Conservation (phyloP, 805 yeast genomes). For the Zygotorulaspora sp. region DNA sequence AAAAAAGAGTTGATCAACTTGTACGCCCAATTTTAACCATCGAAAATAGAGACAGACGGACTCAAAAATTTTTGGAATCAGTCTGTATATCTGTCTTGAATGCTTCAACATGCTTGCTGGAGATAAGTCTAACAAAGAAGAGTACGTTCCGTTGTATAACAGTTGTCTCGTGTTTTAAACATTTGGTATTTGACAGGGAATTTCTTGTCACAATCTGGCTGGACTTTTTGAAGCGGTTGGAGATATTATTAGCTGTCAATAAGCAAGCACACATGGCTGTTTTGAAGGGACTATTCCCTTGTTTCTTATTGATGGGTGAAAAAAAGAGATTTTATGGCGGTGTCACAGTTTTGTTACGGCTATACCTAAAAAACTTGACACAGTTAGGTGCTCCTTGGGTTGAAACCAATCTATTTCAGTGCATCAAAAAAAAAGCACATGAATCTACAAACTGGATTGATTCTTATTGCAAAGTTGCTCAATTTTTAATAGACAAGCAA, state of each 20-base stretch:
- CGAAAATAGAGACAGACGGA: slow-evolving; percentile 3
- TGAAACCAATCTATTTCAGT: slow-evolving; percentile 22
- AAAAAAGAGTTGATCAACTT: slow-evolving; percentile 23
- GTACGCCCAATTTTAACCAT: slow-evolving; percentile 15
- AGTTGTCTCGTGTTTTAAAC: slow-evolving; percentile 5
- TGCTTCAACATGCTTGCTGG: slow-evolving; percentile 12
- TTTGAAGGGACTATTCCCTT: slow-evolving; percentile 16
- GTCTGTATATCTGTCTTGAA: slow-evolving; percentile 10
- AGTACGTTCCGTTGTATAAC: slow-evolving; percentile 16
- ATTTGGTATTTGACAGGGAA: slow-evolving; percentile 7
- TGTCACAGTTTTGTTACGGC: slow-evolving; percentile 5
- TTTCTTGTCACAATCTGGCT: slow-evolving; percentile 11
- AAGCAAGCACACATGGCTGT: slow-evolving; percentile 9
- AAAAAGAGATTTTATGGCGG: slow-evolving; percentile 3
- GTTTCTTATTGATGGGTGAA: slow-evolving; percentile 11
- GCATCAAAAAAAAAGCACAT: slow-evolving; percentile 16
- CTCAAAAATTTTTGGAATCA: slow-evolving; percentile 2
- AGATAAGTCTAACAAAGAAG: slow-evolving; percentile 12
- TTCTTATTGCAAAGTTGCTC: slow-evolving; percentile 26
- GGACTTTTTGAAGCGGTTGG: slow-evolving; percentile 12
- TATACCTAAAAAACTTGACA: slow-evolving; percentile 14
- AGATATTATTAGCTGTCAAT: slow-evolving; percentile 2
- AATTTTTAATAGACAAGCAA: slow-evolving; percentile 19
- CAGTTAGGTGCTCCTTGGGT: slow-evolving; percentile 22
- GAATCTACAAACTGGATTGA: slow-evolving; percentile 19